These are phyloP conservation scores for Dothideomycetes sp. DNA, from an alignment of 2,329 filamentous ascomycete species.

Conservation along the genomic window DNA sequence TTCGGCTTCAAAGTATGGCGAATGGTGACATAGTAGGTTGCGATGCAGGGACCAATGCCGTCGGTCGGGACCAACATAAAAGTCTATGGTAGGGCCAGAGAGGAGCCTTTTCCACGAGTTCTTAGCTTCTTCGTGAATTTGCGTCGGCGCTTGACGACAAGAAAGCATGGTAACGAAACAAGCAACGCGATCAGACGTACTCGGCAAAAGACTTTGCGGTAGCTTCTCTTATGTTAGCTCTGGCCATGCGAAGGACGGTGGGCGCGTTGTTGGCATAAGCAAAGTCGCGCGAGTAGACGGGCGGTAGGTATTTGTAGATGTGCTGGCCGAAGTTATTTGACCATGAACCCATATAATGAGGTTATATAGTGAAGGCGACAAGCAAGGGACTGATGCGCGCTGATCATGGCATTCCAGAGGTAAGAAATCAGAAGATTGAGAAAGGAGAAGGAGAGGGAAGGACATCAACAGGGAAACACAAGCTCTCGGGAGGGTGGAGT, in stretches of 20 bases:
- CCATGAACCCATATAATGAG: slow-evolving; percentile 17
- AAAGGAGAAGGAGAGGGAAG: background rate
- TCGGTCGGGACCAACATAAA: slow-evolving; percentile 40
- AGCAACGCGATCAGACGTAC: slow-evolving; percentile 38
- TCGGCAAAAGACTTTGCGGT: slow-evolving; percentile 43
- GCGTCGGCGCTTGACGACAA: slow-evolving; percentile 17
- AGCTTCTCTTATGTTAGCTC: slow-evolving; percentile 37
- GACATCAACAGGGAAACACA: too few relatives aligned
- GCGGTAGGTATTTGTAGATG: slow-evolving; percentile 17
- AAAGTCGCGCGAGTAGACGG: slow-evolving; percentile 32
- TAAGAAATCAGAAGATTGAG: background rate
- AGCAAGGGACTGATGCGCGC: slow-evolving; percentile 16
- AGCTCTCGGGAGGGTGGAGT: too few relatives aligned
- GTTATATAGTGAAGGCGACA: slow-evolving; percentile 15
- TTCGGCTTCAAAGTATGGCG: slow-evolving; percentile 35
- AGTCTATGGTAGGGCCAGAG: slow-evolving; percentile 43
- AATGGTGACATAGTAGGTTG: slow-evolving; percentile 45
- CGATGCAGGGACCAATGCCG: slow-evolving; percentile 45
- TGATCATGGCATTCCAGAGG: slow-evolving; percentile 14
- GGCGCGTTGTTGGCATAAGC: slow-evolving; percentile 34
- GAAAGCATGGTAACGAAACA: slow-evolving; percentile 15
- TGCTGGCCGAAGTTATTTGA: slow-evolving; percentile 16
- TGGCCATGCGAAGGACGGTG: slow-evolving; percentile 35
- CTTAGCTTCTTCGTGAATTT: slow-evolving; percentile 30
- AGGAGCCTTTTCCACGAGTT: slow-evolving; percentile 41